Evolutionary conservation across 208 protist species (phyloP), one percentile per base, ranked within the genome.

Genomic region (Leishmania major): DNA sequence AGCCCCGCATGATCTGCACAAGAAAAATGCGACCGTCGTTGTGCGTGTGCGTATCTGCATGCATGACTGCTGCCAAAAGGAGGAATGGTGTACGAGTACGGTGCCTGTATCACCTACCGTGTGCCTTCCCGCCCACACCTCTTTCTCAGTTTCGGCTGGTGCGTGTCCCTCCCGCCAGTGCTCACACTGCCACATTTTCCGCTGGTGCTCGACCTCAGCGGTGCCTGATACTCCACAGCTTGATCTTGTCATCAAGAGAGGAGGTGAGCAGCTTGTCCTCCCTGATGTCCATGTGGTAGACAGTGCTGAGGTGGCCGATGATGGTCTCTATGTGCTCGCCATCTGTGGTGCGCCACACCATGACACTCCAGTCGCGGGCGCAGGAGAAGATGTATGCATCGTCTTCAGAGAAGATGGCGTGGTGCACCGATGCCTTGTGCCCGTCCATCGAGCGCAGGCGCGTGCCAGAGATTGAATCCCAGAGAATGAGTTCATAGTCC

Each of bases 361-460:
- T 96, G 51, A 97, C 86, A 51, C 86, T 90, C 85, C 92, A 93
- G 83, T 97, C 95, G 40, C 93, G 89, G 53, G 93, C 91, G 79
- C 92, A 96, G 25, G 93, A 96, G 69, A 93, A 93, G 64, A 98
- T 93, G 83, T 97, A 96, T 71, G 93, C 91, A 83, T 95, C 92
- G 79, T 95, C 86, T 1, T 83, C 67, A 43, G 93, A 94, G 77
- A 97, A 98, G 62, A 95, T 77, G 55, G 93, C 95, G 77, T 97
- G 92, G 83, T 97, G 93, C 59, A 96, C 92, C 31, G 93, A 93
- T 1, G 90, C 86, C 77, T 90, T 90, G 85, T 98, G 93, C 45
- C 89, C 93, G 7, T 78, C 79, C 84, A 96, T 88, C 75, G 88
- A 88, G 55, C 91, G 90, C 75, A 96, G 77, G 40, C 91, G 93